These are phyloP conservation scores for Cicer judaicum DNA, from an alignment of 306 rosid genomes.

Conservation along the genomic window DNA sequence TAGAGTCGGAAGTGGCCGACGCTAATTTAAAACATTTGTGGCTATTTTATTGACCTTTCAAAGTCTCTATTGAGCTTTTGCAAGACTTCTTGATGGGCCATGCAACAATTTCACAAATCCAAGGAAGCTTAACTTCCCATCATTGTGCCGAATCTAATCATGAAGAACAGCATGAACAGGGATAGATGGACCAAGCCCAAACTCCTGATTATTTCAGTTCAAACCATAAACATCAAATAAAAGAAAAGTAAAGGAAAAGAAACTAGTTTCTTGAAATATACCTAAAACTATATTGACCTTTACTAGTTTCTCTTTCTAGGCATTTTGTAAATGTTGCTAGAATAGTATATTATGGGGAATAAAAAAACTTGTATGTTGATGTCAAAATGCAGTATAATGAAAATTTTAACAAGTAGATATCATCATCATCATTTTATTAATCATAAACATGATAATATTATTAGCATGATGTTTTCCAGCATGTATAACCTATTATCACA, in stretches of 20 bases:
- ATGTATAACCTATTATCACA: conserved; percentile 21
- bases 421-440: neutral
- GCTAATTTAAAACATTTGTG: no score
- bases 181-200: conserved; percentile 85
- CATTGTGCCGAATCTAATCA: conserved; percentile 93
- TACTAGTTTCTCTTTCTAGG: neutral
- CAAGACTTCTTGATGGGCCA: conserved; percentile 72
- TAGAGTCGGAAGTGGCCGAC: no score
- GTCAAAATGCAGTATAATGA: conserved; percentile 10
- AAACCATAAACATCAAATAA: conserved; percentile 28
- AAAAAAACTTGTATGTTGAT: conserved; percentile 1
- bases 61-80: conserved; percentile 60
- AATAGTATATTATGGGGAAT: neutral
- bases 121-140: conserved; percentile 91
- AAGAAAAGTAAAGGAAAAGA: conserved; percentile 28
- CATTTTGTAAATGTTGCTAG: conserved; percentile 7
- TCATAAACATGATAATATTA: neutral
- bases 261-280: conserved; percentile 28
- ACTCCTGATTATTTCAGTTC: conserved; percentile 65
- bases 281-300: conserved; percentile 16
- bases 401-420: neutral
- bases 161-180: conserved; percentile 94
- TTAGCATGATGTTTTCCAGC: neutral
- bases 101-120: conserved; percentile 87
- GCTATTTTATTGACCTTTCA: conserved; percentile 28